Conservation (phyloP, 2,329 filamentous ascomycete species). For the Teratosphaeria pseudoeucalypti region DNA sequence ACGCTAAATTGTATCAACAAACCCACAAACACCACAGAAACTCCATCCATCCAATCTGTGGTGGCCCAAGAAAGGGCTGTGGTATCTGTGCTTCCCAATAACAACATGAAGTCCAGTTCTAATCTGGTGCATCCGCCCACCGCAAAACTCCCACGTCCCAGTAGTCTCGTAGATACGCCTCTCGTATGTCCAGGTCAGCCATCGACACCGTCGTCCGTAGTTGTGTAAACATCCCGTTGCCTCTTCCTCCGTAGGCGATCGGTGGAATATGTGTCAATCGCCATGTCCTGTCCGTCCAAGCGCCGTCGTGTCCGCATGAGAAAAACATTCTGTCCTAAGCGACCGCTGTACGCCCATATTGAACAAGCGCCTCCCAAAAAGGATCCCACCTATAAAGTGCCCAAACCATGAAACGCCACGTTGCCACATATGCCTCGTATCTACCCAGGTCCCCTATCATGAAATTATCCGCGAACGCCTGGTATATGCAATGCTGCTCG, state of each 20-base stretch:
- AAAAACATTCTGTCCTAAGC: not conserved
- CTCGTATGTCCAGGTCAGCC: not conserved
- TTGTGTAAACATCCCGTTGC: not conserved
- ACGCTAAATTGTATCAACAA: not conserved
- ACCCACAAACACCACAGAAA: not conserved
- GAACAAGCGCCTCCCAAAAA: not conserved
- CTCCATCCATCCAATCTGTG: not conserved
- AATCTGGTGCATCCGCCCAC: slow-evolving; percentile 2
- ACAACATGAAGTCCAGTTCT: not conserved
- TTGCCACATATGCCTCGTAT: not conserved
- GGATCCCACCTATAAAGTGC: not conserved
- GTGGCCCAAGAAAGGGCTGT: not conserved
- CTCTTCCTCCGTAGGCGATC: not conserved
- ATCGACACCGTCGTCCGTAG: not conserved
- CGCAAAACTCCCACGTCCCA: not conserved
- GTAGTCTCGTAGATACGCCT: not conserved
- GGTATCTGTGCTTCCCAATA: not conserved
- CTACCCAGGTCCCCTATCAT: not conserved
- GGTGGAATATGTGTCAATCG: not conserved
- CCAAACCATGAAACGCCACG: not conserved
- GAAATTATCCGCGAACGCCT: not conserved
- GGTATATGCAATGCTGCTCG: not conserved
- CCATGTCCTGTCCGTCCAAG: not conserved
- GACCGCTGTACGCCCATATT: not conserved
- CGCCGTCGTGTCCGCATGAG: not conserved